Base-by-base conservation (phyloP, 306 rosid species). In the Lablab purpureus region DNA sequence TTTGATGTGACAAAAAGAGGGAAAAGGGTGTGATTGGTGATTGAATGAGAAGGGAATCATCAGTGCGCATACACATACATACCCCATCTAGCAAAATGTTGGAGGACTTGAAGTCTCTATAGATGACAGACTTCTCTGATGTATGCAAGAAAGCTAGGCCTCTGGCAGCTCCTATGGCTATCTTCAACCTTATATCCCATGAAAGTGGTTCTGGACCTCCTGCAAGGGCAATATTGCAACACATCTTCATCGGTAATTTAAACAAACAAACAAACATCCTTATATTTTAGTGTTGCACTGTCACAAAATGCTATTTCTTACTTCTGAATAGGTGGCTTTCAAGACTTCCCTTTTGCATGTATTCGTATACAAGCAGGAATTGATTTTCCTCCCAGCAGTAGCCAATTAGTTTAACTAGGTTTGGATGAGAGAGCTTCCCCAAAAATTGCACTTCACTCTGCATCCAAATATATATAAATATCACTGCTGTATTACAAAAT, bases 271-370 rank as follows among this genome's bases (percentile, higher is more conserved):
- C 4, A 12, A 41, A 41, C 11, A 11, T 41, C 14, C 3, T 41
- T 41, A 12, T 41, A 41, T 41, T 10, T 41, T 41, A 41, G 14
- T 41, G 13, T 11, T 41, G 2, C 13, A 2, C 13, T 41, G 47
- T 10, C 5, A 11, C 46, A 41, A 41, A 41, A 41, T 41, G 15
- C 12, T 43, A 71, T 23, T 45, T 19, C 87, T 7, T 86, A 92
- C 99, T 91, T 80, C 89, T 81, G 58, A 96, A 96, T n/a, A 96
- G 88, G 86, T 96, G 98, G 64, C 75, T 90, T 60, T 96, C 99
- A 80, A 93, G 80, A 80, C 99, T 96, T 1, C 99, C 99, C 76
- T 82, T 96, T 21, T 67, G 91, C 96, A 90, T 84, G 71, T 85
- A 85, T 49, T 96, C 94, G 17, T 93, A 96, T 0, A 93, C 94